Base-by-base conservation (phyloP, 192 early-diverging fungal genomes). In the Phycomyces blakesleeanus region DNA sequence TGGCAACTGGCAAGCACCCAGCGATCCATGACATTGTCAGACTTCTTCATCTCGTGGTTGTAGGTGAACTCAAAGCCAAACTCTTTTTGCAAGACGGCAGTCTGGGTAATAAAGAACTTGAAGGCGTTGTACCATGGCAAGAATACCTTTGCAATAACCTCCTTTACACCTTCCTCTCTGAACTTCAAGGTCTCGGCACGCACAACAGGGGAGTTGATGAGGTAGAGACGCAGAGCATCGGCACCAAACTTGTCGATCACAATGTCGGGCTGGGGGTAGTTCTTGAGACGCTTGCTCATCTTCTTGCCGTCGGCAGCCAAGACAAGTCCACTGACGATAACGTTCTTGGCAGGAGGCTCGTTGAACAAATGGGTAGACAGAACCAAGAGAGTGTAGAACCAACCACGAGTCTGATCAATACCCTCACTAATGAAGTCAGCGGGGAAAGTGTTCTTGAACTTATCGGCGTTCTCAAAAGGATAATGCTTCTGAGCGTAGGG, bases 381-480 rank as follows among this genome's bases (percentile, higher is more conserved):
- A 5, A 99, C 97, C 72, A 98, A 80, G 21, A 99, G 83, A 24
- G 97, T 97, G 77, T 99, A 99, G 89, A 99, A 99, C 97, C 97
- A 99, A 51, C 97, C 97, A 73, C 97, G 94, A 26, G 96, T 98
- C 79, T 99, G 97, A 76, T 99, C 97, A 47, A 99, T 76, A 66
- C 97, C 97, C 77, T 99, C 97, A n/a, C 96, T 93, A 71, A 99
- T 96, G 77, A 99, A 99, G 73, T 99, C 91, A 12, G 97, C 97
- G 7, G 97, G 97, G 90, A 99, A 99, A 14, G 85, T 85, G 18
- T 71, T 66, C 64, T 89, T 72, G 71, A 98, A 94, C 60, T 86
- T 76, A 53, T 95, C 91, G 80, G 90, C 78, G 80, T 97, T 97
- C 78, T 99, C 96, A 64, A 99, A 99, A 44, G 97, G 97, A 76